Conservation (phyloP, 176 grass and related monocot genomes). For the Chrysopogon serrulatus region DNA sequence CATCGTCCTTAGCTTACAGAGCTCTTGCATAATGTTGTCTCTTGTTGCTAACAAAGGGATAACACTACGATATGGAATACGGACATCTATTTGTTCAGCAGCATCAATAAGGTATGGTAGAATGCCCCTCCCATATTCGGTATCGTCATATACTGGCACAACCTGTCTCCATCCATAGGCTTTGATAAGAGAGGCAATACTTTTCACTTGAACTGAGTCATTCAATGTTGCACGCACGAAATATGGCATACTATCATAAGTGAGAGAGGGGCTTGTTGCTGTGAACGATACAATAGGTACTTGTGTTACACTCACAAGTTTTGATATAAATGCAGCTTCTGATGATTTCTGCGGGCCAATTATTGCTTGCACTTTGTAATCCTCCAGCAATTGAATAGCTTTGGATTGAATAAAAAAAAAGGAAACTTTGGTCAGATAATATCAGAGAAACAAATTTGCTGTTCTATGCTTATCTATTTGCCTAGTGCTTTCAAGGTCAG, state of each 20-base stretch:
- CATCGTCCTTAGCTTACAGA: conserved; percentile 35
- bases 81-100: conserved; percentile 17
- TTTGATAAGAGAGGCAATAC: conserved; percentile 37
- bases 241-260: conserved; percentile 8
- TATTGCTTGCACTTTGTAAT: conserved; percentile 34
- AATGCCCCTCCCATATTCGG: conserved; percentile 48
- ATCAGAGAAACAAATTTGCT: too few species aligned
- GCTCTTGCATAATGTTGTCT: conserved; percentile 9
- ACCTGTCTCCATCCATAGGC: conserved; percentile 45
- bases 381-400: conserved; percentile 18
- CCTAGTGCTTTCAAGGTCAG: too few species aligned
- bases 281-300: conserved; percentile 58
- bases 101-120: conserved; percentile 51
- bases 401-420: too few species aligned
- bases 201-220: conserved; percentile 29
- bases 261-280: conserved; percentile 41
- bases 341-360: conserved; percentile 51
- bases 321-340: conserved; percentile 34
- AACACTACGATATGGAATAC: conserved; percentile 25
- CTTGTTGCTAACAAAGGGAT: conserved; percentile 16
- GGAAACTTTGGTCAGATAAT: too few species aligned
- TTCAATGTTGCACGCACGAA: conserved; percentile 40
- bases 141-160: conserved; percentile 35
- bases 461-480: too few species aligned
- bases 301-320: conserved; percentile 29